Percentiles rank a stretch among this genome's conserved stretches.
These are phyloP conservation scores for Ceratobasidium sp. DNA, from an alignment of 1,284 basidiomycete genomes.

Conservation along the genomic window DNA sequence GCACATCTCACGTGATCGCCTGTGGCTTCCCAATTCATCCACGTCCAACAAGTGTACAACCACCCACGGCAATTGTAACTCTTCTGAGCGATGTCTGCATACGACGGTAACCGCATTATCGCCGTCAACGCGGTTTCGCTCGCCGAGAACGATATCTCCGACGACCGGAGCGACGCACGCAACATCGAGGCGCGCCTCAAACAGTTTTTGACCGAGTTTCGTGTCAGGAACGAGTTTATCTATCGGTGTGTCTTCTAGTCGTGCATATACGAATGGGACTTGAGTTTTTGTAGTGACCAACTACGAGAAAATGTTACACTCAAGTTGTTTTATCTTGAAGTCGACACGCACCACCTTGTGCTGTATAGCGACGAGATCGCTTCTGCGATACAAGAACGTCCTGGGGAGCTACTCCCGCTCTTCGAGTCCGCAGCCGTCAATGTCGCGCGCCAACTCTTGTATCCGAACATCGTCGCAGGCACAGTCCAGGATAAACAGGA, in stretches of 20 bases:
- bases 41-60: not conserved
- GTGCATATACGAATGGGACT: not conserved
- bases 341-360: constrained; percentile 90
- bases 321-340: constrained; percentile 91
- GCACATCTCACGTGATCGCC: not conserved
- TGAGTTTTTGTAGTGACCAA: constrained; percentile 72
- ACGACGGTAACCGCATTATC: constrained; percentile 19
- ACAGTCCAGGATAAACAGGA: constrained; percentile 64
- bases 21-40: not conserved
- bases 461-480: constrained; percentile 62
- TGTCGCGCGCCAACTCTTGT: constrained; percentile 82
- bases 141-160: not conserved
- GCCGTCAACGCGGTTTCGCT: constrained; percentile 5
- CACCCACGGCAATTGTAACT: not conserved
- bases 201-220: constrained; percentile 87
- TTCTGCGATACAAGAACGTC: constrained; percentile 88
- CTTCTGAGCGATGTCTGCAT: constrained; percentile 6
- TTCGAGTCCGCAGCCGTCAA: constrained; percentile 89
- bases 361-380: constrained; percentile 95
- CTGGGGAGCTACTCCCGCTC: constrained; percentile 89
- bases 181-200: constrained; percentile 62
- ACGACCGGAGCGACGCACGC: constrained; percentile 11
- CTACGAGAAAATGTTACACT: constrained; percentile 89
- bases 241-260: constrained; percentile 70
- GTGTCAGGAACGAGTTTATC: constrained; percentile 87